Base-by-base conservation (phyloP, 495 filamentous ascomycete species). In the Penicillium atrosanguineum region DNA sequence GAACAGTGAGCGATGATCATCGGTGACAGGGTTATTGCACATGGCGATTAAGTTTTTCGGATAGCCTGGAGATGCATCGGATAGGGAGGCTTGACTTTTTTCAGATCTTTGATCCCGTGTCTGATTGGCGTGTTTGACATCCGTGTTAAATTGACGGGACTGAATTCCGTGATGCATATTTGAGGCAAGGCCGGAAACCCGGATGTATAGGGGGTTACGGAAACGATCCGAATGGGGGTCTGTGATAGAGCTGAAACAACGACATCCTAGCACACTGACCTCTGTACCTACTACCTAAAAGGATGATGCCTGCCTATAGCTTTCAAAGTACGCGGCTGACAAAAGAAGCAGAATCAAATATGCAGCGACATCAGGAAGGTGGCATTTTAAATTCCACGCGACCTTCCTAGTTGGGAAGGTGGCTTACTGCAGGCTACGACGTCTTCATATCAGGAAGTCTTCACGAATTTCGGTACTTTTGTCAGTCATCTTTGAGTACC, bases 41-140 rank as follows among this genome's bases (percentile, higher is more conserved):
- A 38, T 47, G 51, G 51, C 25, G 44, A 48, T 47, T n/a, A 19
- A 48, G 51, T 53, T 53, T 53, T 42, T 53, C 51, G 51, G 44
- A 53, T 46, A 18, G 36, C 18, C 25, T 9, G 15, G n/a, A n/a
- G 1, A 23, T 48, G 25, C 51, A 47, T 53, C 51, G 51, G 28
- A 31, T 31, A 12, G 28, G 11, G 11, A 31, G 11, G 7, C 7
- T 31, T 9, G 1, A 31, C 7, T 31, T 8, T 12, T 31, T 31
- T 4, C 2, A 23, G 5, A 23, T 23, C 23, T 23, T 23, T 2
- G 23, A 23, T 2, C 23, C 23, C 23, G 23, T 23, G 2, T 23
- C n/a, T n/a, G n/a, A n/a, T n/a, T n/a, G n/a, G n/a, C n/a, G n/a
- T n/a, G n/a, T n/a, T n/a, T n/a, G n/a, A n/a, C n/a, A n/a, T n/a